phyloP scores from a whole-genome alignment of 768 basidiomycete species.

The Phaeotremella skinneri region DNA sequence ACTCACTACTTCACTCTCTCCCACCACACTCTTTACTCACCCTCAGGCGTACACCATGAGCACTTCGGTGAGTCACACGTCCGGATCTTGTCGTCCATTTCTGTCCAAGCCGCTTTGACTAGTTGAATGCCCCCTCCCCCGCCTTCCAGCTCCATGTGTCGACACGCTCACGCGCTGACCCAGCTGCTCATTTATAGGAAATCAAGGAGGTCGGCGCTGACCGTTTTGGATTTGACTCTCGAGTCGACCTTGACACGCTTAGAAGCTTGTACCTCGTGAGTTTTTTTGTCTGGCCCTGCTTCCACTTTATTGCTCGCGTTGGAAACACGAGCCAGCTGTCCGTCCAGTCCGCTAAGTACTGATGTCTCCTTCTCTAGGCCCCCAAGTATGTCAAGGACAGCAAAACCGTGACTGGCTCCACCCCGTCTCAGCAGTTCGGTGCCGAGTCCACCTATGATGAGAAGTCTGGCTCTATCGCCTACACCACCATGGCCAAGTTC shows the following conservation, averaged over 20 bases:
- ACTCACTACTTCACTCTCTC: not conserved
- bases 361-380: conserved; percentile 19
- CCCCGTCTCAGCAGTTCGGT: conserved; percentile 57
- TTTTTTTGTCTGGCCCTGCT: not conserved
- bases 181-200: conserved; percentile 10
- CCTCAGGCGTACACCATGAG: conserved; percentile 5
- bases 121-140: not conserved
- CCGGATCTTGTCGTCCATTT: not conserved
- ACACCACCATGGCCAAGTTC: conserved; percentile 86
- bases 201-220: conserved; percentile 67
- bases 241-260: conserved; percentile 73
- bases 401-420: conserved; percentile 21
- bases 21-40: conserved; percentile 8
- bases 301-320: no score
- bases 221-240: conserved; percentile 86
- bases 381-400: conserved; percentile 46
- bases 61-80: not conserved
- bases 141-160: not conserved
- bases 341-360: not conserved
- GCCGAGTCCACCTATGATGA: conserved; percentile 85
- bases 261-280: conserved; percentile 75
- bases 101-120: no score
- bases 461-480: conserved; percentile 76
- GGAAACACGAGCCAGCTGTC: not conserved
- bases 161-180: conserved; percentile 10